Evolutionary conservation across 2,329 filamentous ascomycete genomes (phyloP).

Genomic region (Diaporthe vexans): DNA sequence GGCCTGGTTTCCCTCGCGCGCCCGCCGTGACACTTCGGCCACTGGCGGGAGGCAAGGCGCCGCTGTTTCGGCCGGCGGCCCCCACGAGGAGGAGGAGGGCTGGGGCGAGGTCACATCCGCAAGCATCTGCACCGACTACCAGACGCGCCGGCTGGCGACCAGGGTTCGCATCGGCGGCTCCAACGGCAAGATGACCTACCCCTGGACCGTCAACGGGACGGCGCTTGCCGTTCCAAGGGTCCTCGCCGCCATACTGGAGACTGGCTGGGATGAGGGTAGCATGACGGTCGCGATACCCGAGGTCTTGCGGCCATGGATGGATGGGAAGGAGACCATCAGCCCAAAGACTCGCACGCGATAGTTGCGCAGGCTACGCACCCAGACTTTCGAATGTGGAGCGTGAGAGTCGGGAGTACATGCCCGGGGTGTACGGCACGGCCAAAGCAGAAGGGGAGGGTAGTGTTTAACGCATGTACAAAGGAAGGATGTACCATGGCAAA

Average conservation of each 20-base stretch:
- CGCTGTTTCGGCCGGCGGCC: constrained; percentile 68
- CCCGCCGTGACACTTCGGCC: constrained; percentile 26
- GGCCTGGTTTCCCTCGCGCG: constrained; percentile 88
- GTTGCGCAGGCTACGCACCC: not conserved
- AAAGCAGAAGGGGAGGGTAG: not conserved
- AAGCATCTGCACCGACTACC: constrained; percentile 95
- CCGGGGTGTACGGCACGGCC: not conserved
- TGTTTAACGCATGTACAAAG: not conserved
- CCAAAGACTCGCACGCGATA: constrained; percentile 50
- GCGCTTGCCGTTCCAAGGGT: constrained; percentile 92
- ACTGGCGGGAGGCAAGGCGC: not conserved
- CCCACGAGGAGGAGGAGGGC: constrained; percentile 64
- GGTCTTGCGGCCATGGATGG: constrained; percentile 88
- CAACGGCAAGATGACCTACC: constrained; percentile 74
- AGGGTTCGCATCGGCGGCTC: constrained; percentile 68
- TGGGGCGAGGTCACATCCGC: constrained; percentile 96
- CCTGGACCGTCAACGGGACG: constrained; percentile 94
- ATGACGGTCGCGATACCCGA: constrained; percentile 81
- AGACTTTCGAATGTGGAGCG: not conserved
- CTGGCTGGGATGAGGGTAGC: constrained; percentile 83
- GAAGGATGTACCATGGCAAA: not conserved
- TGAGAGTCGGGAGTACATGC: too few relatives aligned
- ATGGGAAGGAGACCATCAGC: constrained; percentile 76
- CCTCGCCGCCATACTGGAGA: constrained; percentile 89
- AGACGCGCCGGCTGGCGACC: constrained; percentile 85